Evolutionary conservation across 805 yeast species (phyloP), one percentile per base, ranked within the genome.

Genomic region (Kodamaea fukazawae): DNA sequence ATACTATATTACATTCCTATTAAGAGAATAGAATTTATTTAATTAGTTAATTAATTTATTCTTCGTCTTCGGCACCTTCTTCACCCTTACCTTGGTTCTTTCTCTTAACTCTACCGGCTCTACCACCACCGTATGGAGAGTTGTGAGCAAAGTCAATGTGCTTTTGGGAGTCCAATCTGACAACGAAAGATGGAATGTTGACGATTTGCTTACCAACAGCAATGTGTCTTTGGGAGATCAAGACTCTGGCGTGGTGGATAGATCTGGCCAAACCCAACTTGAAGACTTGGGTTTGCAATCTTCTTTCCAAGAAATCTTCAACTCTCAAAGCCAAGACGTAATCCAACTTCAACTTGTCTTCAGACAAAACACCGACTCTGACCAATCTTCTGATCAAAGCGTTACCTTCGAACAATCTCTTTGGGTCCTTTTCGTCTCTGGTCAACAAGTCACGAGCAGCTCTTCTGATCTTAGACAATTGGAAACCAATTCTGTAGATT

Each of bases 61-160:
- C 86, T 61, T 76, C 96, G 47, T 67, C 91, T 50, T 67, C 88
- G 61, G 73, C 91, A 54, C 73, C 90, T 53, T 70, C 83, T 54
- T 67, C 75, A 57, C 71, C 76, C 72, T 78, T 76, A 63, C 67
- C 74, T 67, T 73, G 80, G 82, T 85, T 81, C 76, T 80, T 87
- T 85, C 98, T 88, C 84, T 93, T 95, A 68, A 88, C 96, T 83
- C 99, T 93, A 74, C 99, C 99, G 61, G 99, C 95, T 81, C 99
- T 91, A 63, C 96, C 99, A 79, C 99, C 99, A 75, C 99, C 99
- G 90, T 87, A 91, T 75, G 99, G 99, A 59, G 99, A 93, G 73
- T 87, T 88, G 71, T 93, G 85, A 65, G 99, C 95, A 66, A 91
- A 93, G 83, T 93, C 98, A 77, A 93, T 88, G 89, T 93, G 98